Conservation (phyloP, 2,329 filamentous ascomycete species). For the Rhynchosporium secalis region DNA sequence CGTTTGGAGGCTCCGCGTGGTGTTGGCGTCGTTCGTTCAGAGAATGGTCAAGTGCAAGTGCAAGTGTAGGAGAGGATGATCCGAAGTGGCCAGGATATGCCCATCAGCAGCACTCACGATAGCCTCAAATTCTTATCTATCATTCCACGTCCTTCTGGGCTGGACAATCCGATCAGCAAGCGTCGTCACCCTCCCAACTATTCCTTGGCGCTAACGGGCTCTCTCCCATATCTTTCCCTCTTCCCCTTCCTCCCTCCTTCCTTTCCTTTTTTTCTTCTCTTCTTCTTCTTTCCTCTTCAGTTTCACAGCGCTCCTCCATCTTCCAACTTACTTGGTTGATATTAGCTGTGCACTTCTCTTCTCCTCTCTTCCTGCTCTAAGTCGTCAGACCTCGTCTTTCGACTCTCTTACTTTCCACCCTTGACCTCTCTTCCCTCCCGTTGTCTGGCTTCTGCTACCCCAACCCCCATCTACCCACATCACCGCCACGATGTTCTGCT, state of each 20-base stretch:
- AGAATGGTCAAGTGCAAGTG: too few species aligned
- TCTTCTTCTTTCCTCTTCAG: not conserved
- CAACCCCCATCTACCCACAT: not conserved
- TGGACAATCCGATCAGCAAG: too few species aligned
- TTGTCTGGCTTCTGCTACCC: not conserved
- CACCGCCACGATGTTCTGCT: slow-evolving; percentile 2
- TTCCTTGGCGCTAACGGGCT: not conserved
- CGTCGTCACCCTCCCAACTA: too few species aligned
- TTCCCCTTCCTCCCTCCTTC: not conserved
- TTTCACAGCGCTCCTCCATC: slow-evolving; percentile 2
- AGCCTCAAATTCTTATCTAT: too few species aligned
- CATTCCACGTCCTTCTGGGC: too few species aligned
- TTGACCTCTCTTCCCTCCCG: not conserved
- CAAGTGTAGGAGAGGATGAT: too few species aligned
- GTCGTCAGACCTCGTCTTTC: not conserved
- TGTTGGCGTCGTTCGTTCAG: too few species aligned
- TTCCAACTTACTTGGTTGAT: slow-evolving; percentile 1
- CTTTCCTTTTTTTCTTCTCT: too few species aligned
- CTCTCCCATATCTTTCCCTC: not conserved
- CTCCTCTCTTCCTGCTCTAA: not conserved
- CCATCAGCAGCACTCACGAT: too few species aligned
- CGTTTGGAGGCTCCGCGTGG: too few species aligned
- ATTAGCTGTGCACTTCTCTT: slow-evolving; percentile 5
- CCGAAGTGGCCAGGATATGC: too few species aligned
- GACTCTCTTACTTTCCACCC: not conserved